Percentiles rank a stretch among this genome's conserved stretches.
phyloP scores from a whole-genome alignment of 805 yeast species.

The Blastobotrys terrestris region DNA sequence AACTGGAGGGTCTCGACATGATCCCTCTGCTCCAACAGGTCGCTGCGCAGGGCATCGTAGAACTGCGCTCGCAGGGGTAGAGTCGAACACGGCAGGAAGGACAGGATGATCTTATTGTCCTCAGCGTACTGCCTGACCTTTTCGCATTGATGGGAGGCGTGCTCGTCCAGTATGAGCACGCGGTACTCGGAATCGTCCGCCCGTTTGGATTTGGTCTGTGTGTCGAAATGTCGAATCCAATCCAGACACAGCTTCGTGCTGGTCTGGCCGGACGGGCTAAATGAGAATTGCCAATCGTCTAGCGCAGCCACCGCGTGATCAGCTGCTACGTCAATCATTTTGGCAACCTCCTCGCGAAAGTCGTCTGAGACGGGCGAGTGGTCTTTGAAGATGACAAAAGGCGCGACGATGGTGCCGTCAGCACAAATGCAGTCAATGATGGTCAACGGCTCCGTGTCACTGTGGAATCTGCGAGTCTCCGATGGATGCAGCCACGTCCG shows the following conservation, averaged over 20 bases:
- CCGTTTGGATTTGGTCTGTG: background rate
- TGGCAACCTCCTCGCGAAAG: background rate
- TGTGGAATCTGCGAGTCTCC: background rate
- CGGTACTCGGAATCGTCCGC: background rate
- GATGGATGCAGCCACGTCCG: background rate
- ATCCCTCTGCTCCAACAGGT: background rate
- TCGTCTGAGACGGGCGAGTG: background rate
- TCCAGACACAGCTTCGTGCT: background rate
- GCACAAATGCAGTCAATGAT: background rate
- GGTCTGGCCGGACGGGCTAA: background rate
- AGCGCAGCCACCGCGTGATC: background rate
- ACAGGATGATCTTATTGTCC: background rate
- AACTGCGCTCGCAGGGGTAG: background rate
- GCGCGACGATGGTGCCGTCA: background rate
- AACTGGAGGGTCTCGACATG: background rate
- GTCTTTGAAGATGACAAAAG: background rate
- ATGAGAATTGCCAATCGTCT: background rate
- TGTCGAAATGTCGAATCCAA: background rate
- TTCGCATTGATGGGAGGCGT: background rate
- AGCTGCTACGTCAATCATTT: background rate
- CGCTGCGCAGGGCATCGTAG: background rate
- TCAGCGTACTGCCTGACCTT: background rate
- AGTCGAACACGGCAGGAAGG: background rate
- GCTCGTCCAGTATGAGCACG: background rate
- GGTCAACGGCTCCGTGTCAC: background rate